A percentile compares a stretch with the other conserved stretches of the same genome.
Evolutionary conservation across 2,329 filamentous ascomycete species (phyloP).

Genomic region (Parastagonospora nodorum): DNA sequence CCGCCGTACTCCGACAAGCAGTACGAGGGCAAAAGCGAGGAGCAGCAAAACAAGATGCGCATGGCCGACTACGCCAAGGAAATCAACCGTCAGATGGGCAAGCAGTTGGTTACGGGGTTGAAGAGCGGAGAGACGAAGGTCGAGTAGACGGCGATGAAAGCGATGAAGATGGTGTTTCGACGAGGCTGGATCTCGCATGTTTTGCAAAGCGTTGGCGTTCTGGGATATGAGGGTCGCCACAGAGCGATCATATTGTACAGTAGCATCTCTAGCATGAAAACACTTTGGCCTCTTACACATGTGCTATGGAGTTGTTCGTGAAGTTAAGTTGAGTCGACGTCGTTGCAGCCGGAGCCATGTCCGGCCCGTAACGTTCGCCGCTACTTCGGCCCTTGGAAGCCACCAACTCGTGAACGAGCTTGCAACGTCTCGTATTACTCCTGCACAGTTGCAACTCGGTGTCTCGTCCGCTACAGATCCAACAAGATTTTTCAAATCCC

Average conservation of each 20-base stretch:
- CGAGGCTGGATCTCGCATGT: no score
- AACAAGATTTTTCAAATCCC: no score
- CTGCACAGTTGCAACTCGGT: no score
- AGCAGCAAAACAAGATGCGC: conserved; percentile 26
- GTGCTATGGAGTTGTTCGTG: no score
- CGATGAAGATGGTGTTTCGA: not conserved
- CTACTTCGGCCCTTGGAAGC: no score
- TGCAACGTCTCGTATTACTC: no score
- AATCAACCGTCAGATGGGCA: conserved; percentile 33
- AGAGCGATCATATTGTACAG: not conserved
- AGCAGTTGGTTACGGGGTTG: conserved; percentile 27
- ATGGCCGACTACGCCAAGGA: conserved; percentile 33
- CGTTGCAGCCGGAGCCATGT: no score
- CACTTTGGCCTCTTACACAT: not conserved
- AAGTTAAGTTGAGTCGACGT: no score
- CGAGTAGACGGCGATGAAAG: not conserved
- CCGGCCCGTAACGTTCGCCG: no score
- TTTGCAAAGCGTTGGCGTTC: not conserved
- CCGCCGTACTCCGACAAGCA: conserved; percentile 26
- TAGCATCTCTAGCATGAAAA: not conserved
- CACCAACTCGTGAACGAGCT: not conserved
- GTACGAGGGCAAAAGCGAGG: conserved; percentile 29
- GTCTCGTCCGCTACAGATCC: no score
- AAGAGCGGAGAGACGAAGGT: conserved; percentile 16
- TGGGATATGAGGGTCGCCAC: not conserved